Evolutionary conservation across 2,329 filamentous ascomycete species (phyloP).

Genomic region (Stachybotrys echinatus): DNA sequence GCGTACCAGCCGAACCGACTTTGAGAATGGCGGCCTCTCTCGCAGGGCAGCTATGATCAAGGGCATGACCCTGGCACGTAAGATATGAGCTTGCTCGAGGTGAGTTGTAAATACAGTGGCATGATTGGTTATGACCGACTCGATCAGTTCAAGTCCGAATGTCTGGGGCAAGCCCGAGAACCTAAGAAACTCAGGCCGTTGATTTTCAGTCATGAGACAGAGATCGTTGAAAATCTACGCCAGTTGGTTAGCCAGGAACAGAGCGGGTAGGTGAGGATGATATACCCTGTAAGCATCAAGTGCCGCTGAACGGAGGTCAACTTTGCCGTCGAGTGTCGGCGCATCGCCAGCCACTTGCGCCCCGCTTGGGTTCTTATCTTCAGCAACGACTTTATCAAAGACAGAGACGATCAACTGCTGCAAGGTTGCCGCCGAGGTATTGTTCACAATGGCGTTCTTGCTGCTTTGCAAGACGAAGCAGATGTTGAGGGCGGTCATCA

Average conservation of each 20-base stretch:
- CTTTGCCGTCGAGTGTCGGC: conserved; percentile 56
- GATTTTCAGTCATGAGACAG: conserved; percentile 79
- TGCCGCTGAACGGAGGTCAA: conserved; percentile 68
- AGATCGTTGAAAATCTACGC: conserved; percentile 80
- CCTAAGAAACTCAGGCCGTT: conserved; percentile 75
- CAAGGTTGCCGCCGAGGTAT: conserved; percentile 92
- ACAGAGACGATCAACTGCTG: conserved; percentile 90
- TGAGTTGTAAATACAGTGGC: conserved; percentile 73
- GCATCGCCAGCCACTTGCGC: conserved; percentile 61
- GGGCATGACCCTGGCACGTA: conserved; percentile 75
- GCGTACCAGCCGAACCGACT: conserved; percentile 75
- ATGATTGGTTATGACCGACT: conserved; percentile 84
- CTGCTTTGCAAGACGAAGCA: conserved; percentile 87
- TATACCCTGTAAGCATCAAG: conserved; percentile 75
- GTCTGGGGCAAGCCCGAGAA: conserved; percentile 74
- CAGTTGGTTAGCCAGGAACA: conserved; percentile 8
- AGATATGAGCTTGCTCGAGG: conserved; percentile 72
- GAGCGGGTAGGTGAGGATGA: background rate
- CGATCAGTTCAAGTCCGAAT: conserved; percentile 86
- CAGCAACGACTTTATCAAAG: conserved; percentile 82
- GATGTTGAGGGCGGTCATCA: conserved; percentile 80
- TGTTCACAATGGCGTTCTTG: conserved; percentile 90
- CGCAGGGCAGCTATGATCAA: conserved; percentile 74
- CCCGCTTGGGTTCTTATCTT: conserved; percentile 59
- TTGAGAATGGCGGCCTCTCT: conserved; percentile 72